These are phyloP conservation scores for Epichloe bromicola DNA, from an alignment of 2,329 filamentous ascomycete species.

Conservation along the genomic window DNA sequence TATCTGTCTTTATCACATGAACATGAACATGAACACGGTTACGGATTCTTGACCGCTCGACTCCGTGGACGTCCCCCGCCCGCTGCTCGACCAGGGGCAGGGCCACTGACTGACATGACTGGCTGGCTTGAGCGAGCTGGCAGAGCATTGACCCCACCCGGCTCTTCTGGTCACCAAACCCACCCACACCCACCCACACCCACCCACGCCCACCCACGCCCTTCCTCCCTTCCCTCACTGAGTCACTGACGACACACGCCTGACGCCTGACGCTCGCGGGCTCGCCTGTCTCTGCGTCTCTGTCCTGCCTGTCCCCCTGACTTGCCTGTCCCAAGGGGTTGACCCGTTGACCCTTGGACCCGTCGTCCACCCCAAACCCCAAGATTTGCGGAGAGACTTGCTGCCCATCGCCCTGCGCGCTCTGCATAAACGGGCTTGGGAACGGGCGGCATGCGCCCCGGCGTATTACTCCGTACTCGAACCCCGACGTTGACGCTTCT, in stretches of 20 bases:
- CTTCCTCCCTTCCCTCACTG: no score
- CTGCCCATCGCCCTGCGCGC: slow-evolving; percentile 8
- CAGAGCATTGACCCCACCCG: no score
- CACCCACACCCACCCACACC: no score
- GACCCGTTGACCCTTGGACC: no score
- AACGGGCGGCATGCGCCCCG: slow-evolving; percentile 26
- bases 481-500: not conserved
- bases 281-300: no score
- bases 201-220: no score
- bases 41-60: no score
- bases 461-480: slow-evolving; percentile 8
- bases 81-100: no score
- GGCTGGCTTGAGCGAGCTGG: not conserved
- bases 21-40: no score
- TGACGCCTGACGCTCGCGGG: not conserved
- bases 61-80: no score
- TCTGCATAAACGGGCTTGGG: slow-evolving; percentile 3
- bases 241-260: not conserved
- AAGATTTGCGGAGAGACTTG: slow-evolving; percentile 3
- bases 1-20: no score
- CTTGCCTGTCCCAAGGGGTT: not conserved
- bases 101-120: not conserved
- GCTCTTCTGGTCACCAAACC: no score
- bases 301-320: not conserved
- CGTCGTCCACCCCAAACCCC: slow-evolving; percentile 1